Evolutionary conservation across 208 protist genomes (phyloP), one percentile per base, ranked within the genome.

Genomic region (Acanthamoeba royreba): DNA sequence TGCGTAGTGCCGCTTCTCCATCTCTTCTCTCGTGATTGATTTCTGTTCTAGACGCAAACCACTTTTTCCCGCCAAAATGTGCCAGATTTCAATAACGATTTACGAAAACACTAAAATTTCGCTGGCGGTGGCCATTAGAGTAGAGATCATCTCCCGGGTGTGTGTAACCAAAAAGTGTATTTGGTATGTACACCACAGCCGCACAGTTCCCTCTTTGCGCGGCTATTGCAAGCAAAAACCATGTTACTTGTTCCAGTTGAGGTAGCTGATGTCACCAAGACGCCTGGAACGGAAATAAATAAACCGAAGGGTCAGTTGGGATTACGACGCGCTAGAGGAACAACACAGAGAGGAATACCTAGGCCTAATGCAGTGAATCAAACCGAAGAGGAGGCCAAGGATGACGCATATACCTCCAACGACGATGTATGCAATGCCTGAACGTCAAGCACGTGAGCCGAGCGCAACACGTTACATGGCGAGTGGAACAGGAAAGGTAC

Each of bases 321-420:
- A 9, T 47, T 25, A 19, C 17, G 19, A 74, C 46, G 72, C n/a
- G n/a, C 19, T 87, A 13, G n/a, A 93, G 17, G 28, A 93, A 92
- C 8, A 43, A n/a, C n/a, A 94, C 19, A 91, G 63, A 15, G 43
- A 22, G n/a, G 11, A 5, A n/a, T 43, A 95, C 93, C 92, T 95
- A 66, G 96, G 94, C 35, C 61, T 94, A 9, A 96, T 42, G 15
- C 86, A 77, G 45, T 97, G 95, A 46, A 95, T 95, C 47, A 98
- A 88, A 22, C 98, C 58, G 66, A 99, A 98, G 52, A 87, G 52
- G 31, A 98, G 81, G 55, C 96, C 98, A 85, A 98, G 96, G 22
- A 98, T 15, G 33, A 99, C 90, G 72, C 97, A 98, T 33, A 98
- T 85, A 42, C 91, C 90, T 52, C 98, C 98, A n/a, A 99, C 96